Evolutionary conservation across 495 filamentous ascomycete species (phyloP).

Genomic region (Mytilinidion resinicola): DNA sequence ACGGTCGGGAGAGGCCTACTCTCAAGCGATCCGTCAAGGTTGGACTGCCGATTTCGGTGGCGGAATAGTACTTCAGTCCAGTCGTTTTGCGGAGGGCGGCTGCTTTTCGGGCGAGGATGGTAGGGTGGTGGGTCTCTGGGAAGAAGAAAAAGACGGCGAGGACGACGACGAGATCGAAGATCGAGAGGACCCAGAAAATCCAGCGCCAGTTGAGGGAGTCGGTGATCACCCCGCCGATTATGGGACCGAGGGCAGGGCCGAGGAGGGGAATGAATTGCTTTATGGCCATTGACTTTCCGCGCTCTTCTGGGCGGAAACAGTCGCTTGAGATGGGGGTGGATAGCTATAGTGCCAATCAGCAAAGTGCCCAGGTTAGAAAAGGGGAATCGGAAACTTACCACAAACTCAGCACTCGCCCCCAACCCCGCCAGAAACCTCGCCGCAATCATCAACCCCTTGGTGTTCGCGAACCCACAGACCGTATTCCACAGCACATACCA

Average conservation of each 20-base stretch:
- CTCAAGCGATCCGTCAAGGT: slow-evolving; percentile 4
- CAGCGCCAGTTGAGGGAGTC: slow-evolving; percentile 31
- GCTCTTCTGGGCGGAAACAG: slow-evolving; percentile 10
- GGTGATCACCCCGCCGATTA: slow-evolving; percentile 37
- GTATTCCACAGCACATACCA: slow-evolving; percentile 21
- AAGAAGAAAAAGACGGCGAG: slow-evolving; percentile 64
- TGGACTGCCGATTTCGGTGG: not conserved
- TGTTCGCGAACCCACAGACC: slow-evolving; percentile 12
- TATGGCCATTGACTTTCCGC: slow-evolving; percentile 18
- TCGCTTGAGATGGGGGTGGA: slow-evolving; percentile 14
- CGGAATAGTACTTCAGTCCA: slow-evolving; percentile 13
- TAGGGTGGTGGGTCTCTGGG: slow-evolving; percentile 18
- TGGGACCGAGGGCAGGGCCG: slow-evolving; percentile 28
- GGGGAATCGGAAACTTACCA: slow-evolving; percentile 1
- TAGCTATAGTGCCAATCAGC: not conserved
- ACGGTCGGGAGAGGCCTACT: slow-evolving; percentile 6
- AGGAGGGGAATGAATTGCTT: slow-evolving; percentile 7
- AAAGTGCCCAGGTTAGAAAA: not conserved
- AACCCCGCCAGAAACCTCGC: slow-evolving; percentile 17
- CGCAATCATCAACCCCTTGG: slow-evolving; percentile 8
- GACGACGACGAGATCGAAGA: slow-evolving; percentile 61
- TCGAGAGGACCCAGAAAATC: slow-evolving; percentile 44
- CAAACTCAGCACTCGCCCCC: slow-evolving; percentile 21
- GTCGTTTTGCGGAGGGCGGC: slow-evolving; percentile 11
- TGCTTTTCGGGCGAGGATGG: slow-evolving; percentile 19